These are phyloP conservation scores for Sclerotinia spermophila DNA, from an alignment of 2,329 filamentous ascomycete genomes.

Conservation along the genomic window DNA sequence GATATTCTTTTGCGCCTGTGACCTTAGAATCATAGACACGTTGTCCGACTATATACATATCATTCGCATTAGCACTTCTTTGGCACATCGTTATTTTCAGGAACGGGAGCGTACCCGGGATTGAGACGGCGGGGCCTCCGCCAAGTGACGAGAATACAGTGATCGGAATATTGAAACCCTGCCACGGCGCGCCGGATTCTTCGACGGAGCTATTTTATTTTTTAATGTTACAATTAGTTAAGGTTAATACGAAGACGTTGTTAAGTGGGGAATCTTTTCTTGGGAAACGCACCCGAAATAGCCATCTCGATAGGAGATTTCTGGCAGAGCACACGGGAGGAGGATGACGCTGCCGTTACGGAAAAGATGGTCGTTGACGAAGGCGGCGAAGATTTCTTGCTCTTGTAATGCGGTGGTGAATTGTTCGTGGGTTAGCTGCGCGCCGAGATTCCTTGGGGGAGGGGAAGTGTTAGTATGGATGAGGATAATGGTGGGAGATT, in stretches of 20 bases:
- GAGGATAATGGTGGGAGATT: not conserved
- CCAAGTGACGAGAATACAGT: slow-evolving; percentile 26
- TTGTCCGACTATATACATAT: slow-evolving; percentile 25
- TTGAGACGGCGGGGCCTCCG: slow-evolving; percentile 23
- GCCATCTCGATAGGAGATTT: slow-evolving; percentile 20
- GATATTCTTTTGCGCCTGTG: slow-evolving; percentile 16
- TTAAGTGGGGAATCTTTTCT: accelerated
- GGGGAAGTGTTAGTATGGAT: not conserved
- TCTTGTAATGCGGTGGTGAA: slow-evolving; percentile 16
- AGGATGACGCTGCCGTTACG: slow-evolving; percentile 23
- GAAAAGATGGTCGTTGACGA: slow-evolving; percentile 22
- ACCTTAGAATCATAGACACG: slow-evolving; percentile 22
- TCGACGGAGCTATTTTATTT: slow-evolving; percentile 2
- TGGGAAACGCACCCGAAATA: slow-evolving; percentile 8
- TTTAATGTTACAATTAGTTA: too few species aligned
- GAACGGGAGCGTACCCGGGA: slow-evolving; percentile 22
- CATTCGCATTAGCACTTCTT: not conserved
- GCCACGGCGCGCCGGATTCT: slow-evolving; percentile 23
- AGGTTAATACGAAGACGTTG: not conserved
- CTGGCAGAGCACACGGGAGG: slow-evolving; percentile 19
- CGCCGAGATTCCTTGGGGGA: slow-evolving; percentile 26
- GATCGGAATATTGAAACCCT: slow-evolving; percentile 25
- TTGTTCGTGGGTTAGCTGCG: slow-evolving; percentile 17
- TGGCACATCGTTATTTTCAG: accelerated
- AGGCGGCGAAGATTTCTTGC: slow-evolving; percentile 19